These are phyloP conservation scores for Termitomyces sp. DNA, from an alignment of 768 basidiomycete genomes.

Conservation along the genomic window DNA sequence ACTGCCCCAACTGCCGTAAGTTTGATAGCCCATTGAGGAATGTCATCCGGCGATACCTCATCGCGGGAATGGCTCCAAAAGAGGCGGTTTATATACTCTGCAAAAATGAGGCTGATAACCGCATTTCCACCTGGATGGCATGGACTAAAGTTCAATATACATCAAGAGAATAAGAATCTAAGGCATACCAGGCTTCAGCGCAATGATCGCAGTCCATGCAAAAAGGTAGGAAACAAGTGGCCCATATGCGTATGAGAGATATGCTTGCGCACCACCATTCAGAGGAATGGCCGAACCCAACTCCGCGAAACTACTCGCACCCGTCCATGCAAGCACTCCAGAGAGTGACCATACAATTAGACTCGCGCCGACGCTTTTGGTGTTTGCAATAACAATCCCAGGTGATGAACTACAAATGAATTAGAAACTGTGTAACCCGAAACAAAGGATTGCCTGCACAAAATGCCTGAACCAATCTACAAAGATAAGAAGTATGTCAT, in stretches of 20 bases:
- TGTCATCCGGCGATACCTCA: conserved; percentile 69
- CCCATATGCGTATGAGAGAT: conserved; percentile 86
- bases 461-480: conserved; percentile 91
- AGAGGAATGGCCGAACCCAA: conserved; percentile 86
- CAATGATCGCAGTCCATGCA: conserved; percentile 92
- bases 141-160: not conserved
- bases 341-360: conserved; percentile 80
- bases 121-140: conserved; percentile 59
- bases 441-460: conserved; percentile 44
- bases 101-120: conserved; percentile 85
- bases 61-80: conserved; percentile 74
- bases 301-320: conserved; percentile 92
- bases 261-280: conserved; percentile 71
- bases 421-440: conserved; percentile 1
- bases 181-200: conserved; percentile 70
- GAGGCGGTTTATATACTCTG: conserved; percentile 90
- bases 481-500: not conserved
- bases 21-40: conserved; percentile 92
- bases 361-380: conserved; percentile 87
- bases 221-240: conserved; percentile 88
- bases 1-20: conserved; percentile 77
- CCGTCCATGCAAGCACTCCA: conserved; percentile 91
- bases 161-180: conserved; percentile 7
- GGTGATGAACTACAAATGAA: conserved; percentile 72
- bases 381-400: conserved; percentile 87